phyloP scores from a whole-genome alignment of 2,329 filamentous ascomycete genomes.

The Cercospora sojina region DNA sequence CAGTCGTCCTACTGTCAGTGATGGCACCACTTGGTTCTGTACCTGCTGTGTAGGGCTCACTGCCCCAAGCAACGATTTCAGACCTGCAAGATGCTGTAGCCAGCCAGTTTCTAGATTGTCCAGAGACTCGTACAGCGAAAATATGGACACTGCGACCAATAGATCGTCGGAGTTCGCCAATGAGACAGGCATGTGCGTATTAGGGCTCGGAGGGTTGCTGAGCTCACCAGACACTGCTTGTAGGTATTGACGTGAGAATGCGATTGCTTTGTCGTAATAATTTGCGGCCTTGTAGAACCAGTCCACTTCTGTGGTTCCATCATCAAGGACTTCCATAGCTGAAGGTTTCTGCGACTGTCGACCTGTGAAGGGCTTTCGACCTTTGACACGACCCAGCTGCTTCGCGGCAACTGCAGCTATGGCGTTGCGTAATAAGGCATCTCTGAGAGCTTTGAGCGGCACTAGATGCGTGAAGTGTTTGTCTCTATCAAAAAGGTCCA shows the following conservation, averaged over 20 bases:
- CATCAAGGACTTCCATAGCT: conserved; percentile 54
- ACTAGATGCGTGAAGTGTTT: conserved; percentile 62
- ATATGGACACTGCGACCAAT: conserved; percentile 63
- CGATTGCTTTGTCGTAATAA: conserved; percentile 55
- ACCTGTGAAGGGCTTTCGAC: conserved; percentile 52
- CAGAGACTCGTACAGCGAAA: conserved; percentile 66
- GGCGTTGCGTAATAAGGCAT: conserved; percentile 54
- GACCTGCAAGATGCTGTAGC: conserved; percentile 59
- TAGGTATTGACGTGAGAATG: conserved; percentile 51
- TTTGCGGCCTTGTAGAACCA: conserved; percentile 62
- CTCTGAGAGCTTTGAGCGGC: conserved; percentile 55
- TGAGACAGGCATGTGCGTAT: conserved; percentile 26
- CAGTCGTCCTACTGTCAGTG: conserved; percentile 55
- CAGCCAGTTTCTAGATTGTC: conserved; percentile 62
- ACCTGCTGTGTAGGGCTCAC: conserved; percentile 32
- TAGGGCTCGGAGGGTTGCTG: conserved; percentile 28
- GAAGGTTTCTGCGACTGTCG: conserved; percentile 51
- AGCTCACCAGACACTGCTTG: conserved; percentile 36
- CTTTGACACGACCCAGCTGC: conserved; percentile 57
- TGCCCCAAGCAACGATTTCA: conserved; percentile 60
- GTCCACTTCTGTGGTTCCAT: conserved; percentile 47
- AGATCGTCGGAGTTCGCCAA: conserved; percentile 57
- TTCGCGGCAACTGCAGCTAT: conserved; percentile 63
- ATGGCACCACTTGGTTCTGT: conserved; percentile 45
- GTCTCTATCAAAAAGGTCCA: conserved; percentile 56